Base-by-base conservation (phyloP, 805 yeast species). In the Cyberlindnera galapagoensis region DNA sequence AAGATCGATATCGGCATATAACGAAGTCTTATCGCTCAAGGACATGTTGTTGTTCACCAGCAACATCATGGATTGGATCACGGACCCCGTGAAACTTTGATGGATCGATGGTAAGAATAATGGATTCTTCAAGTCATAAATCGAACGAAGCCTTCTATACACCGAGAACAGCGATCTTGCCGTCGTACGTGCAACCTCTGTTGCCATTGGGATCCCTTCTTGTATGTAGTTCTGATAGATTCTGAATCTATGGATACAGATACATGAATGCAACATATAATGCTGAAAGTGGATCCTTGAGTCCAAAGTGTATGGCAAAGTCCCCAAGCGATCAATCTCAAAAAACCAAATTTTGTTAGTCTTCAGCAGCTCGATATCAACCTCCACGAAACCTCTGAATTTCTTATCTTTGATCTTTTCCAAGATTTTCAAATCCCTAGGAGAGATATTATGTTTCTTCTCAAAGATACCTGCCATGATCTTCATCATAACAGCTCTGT, bases 51-150 rank as follows among this genome's bases (percentile, higher is more conserved):
- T 32, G 26, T 44, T 43, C 19, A 55, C 35, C 25, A 56, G 26
- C 4, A 57, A 26, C 39, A 57, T 38, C 49, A 56, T 51, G 3
- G 58, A 49, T 34, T 55, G 62, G 9, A 55, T 46, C 18, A 56
- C 49, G 3, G 58, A 44, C 3, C 60, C 58, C 7, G 60, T 49
- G 38, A 55, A 57, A 0, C 53, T 22, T 30, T 57, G 62, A 31
- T 57, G 56, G 11, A 56, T 54, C 35, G 52, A 58, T 12, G 59
- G 39, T 12, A 56, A 34, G 23, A 56, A 56, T 23, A 44, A 30
- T 3, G 57, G 53, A 18, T 51, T 49, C 33, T 37, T 44, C 30
- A 43, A 28, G 28, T 44, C 47, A 29, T 46, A 46, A 7, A 39
- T 34, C 14, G 40, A 38, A 28, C 55, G 40, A 16, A 57, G 30